These are phyloP conservation scores for Pichia sp. DNA, from an alignment of 1,139 yeast genomes.

Conservation along the genomic window DNA sequence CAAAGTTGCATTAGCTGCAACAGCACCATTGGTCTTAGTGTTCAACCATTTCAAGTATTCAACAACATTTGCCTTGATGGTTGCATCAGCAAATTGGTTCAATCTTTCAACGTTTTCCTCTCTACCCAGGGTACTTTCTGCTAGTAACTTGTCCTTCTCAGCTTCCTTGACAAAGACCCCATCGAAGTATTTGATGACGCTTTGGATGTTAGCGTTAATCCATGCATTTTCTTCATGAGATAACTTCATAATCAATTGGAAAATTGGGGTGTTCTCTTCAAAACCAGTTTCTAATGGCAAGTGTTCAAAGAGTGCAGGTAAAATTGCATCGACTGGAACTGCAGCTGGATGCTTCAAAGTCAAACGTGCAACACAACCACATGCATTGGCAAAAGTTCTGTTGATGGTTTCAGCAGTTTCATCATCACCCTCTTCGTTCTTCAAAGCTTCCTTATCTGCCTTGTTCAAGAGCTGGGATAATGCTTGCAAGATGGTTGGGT, in stretches of 20 bases:
- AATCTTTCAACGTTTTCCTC: slow-evolving; percentile 71
- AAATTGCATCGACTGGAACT: slow-evolving; percentile 74
- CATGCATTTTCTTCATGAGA: slow-evolving; percentile 41
- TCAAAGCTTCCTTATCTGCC: slow-evolving; percentile 62
- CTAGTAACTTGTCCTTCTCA: slow-evolving; percentile 61
- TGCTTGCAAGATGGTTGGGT: slow-evolving; percentile 64
- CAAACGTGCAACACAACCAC: slow-evolving; percentile 97
- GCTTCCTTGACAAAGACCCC: slow-evolving; percentile 66
- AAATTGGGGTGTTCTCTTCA: slow-evolving; percentile 91
- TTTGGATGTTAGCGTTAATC: slow-evolving; percentile 53
- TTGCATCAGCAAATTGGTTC: slow-evolving; percentile 71
- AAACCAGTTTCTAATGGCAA: slow-evolving; percentile 84
- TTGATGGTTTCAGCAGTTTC: slow-evolving; percentile 75
- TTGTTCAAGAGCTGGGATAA: slow-evolving; percentile 73
- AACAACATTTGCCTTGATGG: slow-evolving; percentile 55
- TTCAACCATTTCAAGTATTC: slow-evolving; percentile 69
- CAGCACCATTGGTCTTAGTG: slow-evolving; percentile 52
- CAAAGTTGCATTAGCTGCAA: slow-evolving; percentile 49
- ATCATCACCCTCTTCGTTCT: slow-evolving; percentile 48
- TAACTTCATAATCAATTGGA: slow-evolving; percentile 66
- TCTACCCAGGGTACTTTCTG: slow-evolving; percentile 73
- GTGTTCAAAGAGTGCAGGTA: slow-evolving; percentile 69
- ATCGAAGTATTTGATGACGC: slow-evolving; percentile 61
- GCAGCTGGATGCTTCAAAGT: slow-evolving; percentile 62
- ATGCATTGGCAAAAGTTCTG: slow-evolving; percentile 87